Conservation (phyloP, 495 filamentous ascomycete genomes). For the Aspergillus saccharolyticus region DNA sequence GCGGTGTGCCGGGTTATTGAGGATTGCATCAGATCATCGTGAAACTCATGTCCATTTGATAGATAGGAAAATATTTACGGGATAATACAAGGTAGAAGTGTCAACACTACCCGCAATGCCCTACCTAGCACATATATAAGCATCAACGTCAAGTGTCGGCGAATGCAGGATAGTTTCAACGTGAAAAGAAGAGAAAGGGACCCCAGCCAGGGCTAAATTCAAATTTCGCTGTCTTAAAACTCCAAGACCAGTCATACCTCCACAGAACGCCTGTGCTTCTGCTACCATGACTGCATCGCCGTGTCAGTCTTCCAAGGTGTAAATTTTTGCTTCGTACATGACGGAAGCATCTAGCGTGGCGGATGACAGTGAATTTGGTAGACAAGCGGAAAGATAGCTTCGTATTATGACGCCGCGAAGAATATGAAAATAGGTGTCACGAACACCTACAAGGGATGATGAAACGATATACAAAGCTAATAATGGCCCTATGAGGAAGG, state of each 20-base stretch:
- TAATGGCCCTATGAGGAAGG: neutral
- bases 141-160: neutral
- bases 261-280: slow-evolving; percentile 18
- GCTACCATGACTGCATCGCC: slow-evolving; percentile 7
- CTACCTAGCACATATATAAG: neutral
- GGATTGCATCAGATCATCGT: neutral
- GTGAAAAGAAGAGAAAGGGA: neutral
- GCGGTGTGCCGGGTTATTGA: neutral
- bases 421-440: neutral
- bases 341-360: neutral
- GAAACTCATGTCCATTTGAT: neutral
- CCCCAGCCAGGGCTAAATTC: neutral
- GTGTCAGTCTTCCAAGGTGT: neutral
- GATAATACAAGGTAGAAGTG: neutral
- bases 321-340: neutral
- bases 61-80: neutral
- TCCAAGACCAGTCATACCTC: slow-evolving; percentile 11
- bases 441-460: neutral
- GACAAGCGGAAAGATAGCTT: neutral
- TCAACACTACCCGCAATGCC: neutral
- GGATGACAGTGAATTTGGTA: slow-evolving; percentile 2
- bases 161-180: neutral
- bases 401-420: neutral
- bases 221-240: slow-evolving; percentile 11
- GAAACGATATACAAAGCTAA: neutral